Evolutionary conservation across 1,284 basidiomycete genomes (phyloP).

Genomic region (Takashimella tepidaria): DNA sequence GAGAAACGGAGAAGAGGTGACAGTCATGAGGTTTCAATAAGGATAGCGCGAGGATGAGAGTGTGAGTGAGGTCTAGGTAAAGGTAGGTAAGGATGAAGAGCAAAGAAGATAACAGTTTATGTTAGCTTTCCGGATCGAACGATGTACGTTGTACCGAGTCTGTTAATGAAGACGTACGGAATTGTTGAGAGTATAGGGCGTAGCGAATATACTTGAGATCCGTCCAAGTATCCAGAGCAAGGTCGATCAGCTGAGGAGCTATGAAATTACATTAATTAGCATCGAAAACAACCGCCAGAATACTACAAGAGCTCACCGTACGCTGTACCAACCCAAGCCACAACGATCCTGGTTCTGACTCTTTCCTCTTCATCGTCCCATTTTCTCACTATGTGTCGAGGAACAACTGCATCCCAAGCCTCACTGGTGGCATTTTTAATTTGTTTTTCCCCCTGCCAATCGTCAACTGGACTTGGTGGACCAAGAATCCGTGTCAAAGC

Average conservation of each 20-base stretch:
- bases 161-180: conserved; percentile 33
- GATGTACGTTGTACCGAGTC: background rate
- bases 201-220: conserved; percentile 47
- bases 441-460: background rate
- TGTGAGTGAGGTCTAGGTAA: conserved; percentile 59
- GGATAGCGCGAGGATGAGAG: conserved; percentile 62
- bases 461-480: conserved; percentile 13
- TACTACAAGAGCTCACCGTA: conserved; percentile 7
- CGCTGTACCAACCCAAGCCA: conserved; percentile 31
- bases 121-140: background rate
- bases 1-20: conserved; percentile 43
- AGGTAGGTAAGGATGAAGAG: background rate
- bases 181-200: conserved; percentile 38
- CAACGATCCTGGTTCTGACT: conserved; percentile 25
- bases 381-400: conserved; percentile 8
- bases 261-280: conserved; percentile 5
- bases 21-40: conserved; percentile 56
- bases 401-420: conserved; percentile 29
- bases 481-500: too few species aligned
- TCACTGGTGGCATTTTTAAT: too few species aligned
- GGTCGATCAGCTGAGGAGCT: conserved; percentile 30
- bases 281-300: conserved; percentile 10
- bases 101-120: background rate
- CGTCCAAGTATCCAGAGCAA: conserved; percentile 40
- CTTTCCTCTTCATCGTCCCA: conserved; percentile 3